Evolutionary conservation across 148 eudicot species (phyloP).

Genomic region (Talinum fruticosum): DNA sequence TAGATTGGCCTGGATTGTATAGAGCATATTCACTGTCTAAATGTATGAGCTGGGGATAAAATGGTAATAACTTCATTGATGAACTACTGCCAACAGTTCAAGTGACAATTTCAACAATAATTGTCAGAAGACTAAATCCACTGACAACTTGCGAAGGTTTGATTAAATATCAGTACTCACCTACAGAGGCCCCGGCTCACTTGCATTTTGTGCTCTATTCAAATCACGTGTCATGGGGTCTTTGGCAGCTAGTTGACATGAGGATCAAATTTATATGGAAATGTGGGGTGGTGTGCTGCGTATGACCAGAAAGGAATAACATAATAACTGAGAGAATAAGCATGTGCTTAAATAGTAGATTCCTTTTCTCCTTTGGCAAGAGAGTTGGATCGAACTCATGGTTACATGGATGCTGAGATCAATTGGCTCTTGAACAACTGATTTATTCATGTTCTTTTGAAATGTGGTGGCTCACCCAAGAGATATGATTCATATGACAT

Average conservation of each 20-base stretch:
- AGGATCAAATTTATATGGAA: background rate
- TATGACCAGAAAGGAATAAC: background rate
- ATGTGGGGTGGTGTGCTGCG: background rate
- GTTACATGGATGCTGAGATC: too few species aligned
- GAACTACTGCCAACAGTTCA: background rate
- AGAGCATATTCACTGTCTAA: background rate
- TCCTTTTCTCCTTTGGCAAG: background rate
- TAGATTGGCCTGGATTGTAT: background rate
- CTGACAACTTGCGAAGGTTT: background rate
- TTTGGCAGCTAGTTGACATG: background rate
- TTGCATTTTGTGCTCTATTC: background rate
- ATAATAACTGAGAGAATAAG: background rate
- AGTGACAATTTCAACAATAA: background rate
- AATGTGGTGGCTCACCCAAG: background rate
- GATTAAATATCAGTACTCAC: background rate
- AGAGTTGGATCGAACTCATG: background rate
- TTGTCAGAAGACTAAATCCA: background rate
- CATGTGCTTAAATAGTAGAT: background rate
- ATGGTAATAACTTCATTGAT: background rate
- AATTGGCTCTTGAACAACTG: background rate
- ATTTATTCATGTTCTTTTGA: too few species aligned
- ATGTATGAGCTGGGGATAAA: background rate
- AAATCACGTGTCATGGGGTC: background rate
- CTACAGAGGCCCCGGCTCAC: too few species aligned
- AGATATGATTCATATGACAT: background rate